These are phyloP conservation scores for Candida peoriensis DNA, from an alignment of 805 yeast species.

Conservation along the genomic window DNA sequence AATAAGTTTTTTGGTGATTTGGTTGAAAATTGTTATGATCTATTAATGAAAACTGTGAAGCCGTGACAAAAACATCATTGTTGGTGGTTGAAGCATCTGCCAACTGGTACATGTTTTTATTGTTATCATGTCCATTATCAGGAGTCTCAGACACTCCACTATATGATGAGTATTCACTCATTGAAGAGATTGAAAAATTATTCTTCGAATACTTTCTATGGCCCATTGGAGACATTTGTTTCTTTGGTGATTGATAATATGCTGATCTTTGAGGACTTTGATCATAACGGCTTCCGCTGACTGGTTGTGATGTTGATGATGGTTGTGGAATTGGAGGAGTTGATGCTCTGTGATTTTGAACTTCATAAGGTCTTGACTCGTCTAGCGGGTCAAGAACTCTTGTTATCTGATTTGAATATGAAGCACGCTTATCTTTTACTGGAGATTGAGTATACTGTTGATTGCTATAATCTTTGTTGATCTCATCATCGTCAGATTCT, in stretches of 20 bases:
- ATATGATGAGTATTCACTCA: constrained; percentile 22
- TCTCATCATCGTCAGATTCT: constrained; percentile 12
- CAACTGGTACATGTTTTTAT: constrained; percentile 14
- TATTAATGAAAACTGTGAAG: constrained; percentile 30
- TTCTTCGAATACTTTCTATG: constrained; percentile 10
- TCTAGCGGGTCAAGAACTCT: constrained; percentile 9
- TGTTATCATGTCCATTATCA: constrained; percentile 7
- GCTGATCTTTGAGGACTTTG: neutral
- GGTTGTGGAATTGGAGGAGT: constrained; percentile 3
- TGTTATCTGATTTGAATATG: no score
- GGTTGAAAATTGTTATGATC: constrained; percentile 5
- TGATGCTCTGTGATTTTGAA: neutral
- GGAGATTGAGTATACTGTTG: no score
- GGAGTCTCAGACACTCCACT: constrained; percentile 11
- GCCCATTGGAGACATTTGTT: neutral
- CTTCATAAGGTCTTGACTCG: constrained; percentile 7
- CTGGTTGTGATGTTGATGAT: neutral
- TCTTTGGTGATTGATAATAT: constrained; percentile 1
- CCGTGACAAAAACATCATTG: constrained; percentile 34
- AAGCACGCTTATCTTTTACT: no score
- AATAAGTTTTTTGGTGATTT: neutral
- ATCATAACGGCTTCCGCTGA: no score
- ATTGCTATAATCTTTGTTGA: constrained; percentile 5
- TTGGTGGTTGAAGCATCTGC: constrained; percentile 13
- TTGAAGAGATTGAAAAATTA: constrained; percentile 18